Base-by-base conservation (phyloP, 2,329 filamentous ascomycete species). In the Diplodia sapinea region DNA sequence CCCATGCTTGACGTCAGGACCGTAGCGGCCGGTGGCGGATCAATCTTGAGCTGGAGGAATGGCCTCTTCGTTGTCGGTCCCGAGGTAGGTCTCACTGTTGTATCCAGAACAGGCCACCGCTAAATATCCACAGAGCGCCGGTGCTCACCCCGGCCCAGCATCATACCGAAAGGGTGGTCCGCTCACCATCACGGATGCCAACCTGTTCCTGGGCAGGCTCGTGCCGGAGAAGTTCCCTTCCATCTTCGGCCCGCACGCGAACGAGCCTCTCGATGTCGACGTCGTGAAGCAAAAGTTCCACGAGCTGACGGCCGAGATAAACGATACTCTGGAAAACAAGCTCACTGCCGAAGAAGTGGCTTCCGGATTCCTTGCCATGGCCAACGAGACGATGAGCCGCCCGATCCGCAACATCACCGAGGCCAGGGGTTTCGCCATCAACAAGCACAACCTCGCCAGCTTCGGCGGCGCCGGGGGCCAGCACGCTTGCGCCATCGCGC, bases 1-100 rank as follows among this genome's bases (percentile, higher is more conserved):
- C 75, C 76, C 2, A 74, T 76, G 68, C 72, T 79, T 4, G 72
- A 77, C 29, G 75, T 78, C 9, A 69, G 73, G 6, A 78, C 75
- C 12, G 74, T 77, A 1, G 82, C 82, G 8, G 82, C 82, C 20
- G 82, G 49, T 2, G 94, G 94, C 70, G 93, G 93, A 5, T 94
- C 91, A 0, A 85, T 90, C 38, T 83, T 97, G 3, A 95, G 95
- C 79, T 97, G 92, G 85, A 88, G 87, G 70, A 97, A 97, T 71
- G 93, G 94, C 0, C 82, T 97, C 0, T 96, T 97, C 71, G 91
- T 94, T 0, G 93, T 97, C 4, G 94, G 94, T 0, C 94, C 94
- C 0, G 93, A 96, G 47, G 64, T 66, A 26, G 43, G 29, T 26
- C 2, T 12, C 33, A 6, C 12, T 6, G 9, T n/a, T 8, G 4